Percentiles rank a stretch among this genome's conserved stretches.
phyloP scores from a whole-genome alignment of 2,329 filamentous ascomycete genomes.

The Calonectria pteridis region DNA sequence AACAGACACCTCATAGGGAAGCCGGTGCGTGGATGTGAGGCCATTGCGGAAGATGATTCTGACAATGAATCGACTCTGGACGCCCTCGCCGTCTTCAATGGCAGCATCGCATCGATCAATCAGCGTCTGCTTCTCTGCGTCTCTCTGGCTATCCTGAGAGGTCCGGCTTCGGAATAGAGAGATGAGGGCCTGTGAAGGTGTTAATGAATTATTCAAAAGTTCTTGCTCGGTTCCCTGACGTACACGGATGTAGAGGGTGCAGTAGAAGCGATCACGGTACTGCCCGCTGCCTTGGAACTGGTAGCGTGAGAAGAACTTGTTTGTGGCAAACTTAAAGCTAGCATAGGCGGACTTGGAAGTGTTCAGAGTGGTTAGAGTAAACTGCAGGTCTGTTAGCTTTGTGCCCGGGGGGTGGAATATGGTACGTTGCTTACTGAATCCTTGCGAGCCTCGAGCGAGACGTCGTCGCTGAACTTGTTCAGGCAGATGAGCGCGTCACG shows the following conservation, averaged over 20 bases:
- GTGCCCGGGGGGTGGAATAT: no score
- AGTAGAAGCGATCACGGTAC: constrained; percentile 74
- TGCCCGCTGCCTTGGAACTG: constrained; percentile 69
- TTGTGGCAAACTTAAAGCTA: constrained; percentile 75
- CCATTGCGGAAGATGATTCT: constrained; percentile 82
- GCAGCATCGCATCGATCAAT: constrained; percentile 82
- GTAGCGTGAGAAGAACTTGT: constrained; percentile 80
- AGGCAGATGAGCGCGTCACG: constrained; percentile 82
- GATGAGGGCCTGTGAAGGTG: constrained; percentile 67
- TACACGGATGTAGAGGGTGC: constrained; percentile 80
- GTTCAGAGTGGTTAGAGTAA: constrained; percentile 81
- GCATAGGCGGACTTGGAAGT: constrained; percentile 85
- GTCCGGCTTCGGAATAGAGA: constrained; percentile 79
- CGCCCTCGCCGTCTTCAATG: constrained; percentile 77
- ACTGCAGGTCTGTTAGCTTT: constrained; percentile 56
- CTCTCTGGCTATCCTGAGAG: constrained; percentile 67
- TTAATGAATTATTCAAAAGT: neutral
- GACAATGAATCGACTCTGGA: constrained; percentile 80
- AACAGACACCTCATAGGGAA: constrained; percentile 81
- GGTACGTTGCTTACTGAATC: constrained; percentile 66
- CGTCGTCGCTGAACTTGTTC: constrained; percentile 83
- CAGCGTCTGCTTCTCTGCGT: constrained; percentile 74
- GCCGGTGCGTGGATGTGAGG: constrained; percentile 80
- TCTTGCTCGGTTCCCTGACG: constrained; percentile 23
- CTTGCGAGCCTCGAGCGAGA: constrained; percentile 78